Conservation (phyloP, 1,139 yeast genomes). For the Zhuliangozyma blackwelliae region DNA sequence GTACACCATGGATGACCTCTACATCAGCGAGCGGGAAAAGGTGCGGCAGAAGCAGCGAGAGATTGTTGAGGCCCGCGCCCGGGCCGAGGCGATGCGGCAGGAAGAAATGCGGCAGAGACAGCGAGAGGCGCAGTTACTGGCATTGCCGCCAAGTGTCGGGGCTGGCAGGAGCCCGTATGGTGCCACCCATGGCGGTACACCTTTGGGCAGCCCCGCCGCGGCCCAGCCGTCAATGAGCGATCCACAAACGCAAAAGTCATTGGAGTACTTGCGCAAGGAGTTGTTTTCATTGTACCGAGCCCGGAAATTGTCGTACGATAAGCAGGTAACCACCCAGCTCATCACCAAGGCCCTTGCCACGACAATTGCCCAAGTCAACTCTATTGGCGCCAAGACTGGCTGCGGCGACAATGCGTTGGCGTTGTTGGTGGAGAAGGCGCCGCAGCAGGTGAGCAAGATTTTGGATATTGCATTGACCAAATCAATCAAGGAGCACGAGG, state of each 20-base stretch:
- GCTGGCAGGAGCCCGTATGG: constrained; percentile 41
- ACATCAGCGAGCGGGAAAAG: constrained; percentile 74
- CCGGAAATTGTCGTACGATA: constrained; percentile 59
- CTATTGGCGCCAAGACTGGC: constrained; percentile 82
- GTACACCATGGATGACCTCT: constrained; percentile 87
- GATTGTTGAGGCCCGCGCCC: constrained; percentile 53
- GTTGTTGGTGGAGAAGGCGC: constrained; percentile 80
- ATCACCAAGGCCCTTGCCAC: constrained; percentile 91
- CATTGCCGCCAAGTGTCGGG: constrained; percentile 22
- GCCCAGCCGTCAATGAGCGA: constrained; percentile 38
- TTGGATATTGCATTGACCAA: constrained; percentile 80
- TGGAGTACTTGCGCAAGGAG: constrained; percentile 69
- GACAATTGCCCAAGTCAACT: constrained; percentile 85
- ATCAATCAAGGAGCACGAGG: constrained; percentile 58
- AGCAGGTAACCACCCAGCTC: constrained; percentile 71
- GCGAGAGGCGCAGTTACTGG: constrained; percentile 28
- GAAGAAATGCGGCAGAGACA: constrained; percentile 48
- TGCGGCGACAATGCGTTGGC: constrained; percentile 77
- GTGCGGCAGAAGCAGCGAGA: constrained; percentile 68
- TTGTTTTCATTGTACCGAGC: constrained; percentile 65
- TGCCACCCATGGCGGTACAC: constrained; percentile 42
- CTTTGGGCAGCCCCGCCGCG: constrained; percentile 5
- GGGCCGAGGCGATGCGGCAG: constrained; percentile 50
- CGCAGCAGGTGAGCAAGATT: constrained; percentile 79
- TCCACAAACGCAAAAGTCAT: constrained; percentile 50